These are phyloP conservation scores for Kwoniella sp. DNA, from an alignment of 768 basidiomycete species.

Conservation along the genomic window DNA sequence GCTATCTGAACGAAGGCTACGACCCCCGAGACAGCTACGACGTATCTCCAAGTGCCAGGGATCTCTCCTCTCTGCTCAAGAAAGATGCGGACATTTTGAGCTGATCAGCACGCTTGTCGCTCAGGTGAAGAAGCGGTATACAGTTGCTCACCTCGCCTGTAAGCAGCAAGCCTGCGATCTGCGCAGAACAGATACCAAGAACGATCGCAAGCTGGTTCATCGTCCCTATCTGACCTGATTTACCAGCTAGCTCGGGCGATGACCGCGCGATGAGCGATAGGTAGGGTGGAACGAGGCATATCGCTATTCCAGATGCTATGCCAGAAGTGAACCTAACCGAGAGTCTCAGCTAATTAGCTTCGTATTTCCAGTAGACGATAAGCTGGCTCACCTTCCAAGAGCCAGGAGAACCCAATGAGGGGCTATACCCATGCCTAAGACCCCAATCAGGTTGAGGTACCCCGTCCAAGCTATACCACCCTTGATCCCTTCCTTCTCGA, in stretches of 20 bases:
- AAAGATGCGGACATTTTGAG: too few relatives aligned
- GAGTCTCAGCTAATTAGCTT: conserved; percentile 1
- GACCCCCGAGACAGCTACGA: conserved; percentile 46
- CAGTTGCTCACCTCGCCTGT: conserved; percentile 42
- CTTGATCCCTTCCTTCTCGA: conserved; percentile 39
- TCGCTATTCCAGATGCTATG: conserved; percentile 47
- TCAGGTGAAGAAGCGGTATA: neutral
- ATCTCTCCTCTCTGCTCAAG: conserved; percentile 48
- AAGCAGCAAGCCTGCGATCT: conserved; percentile 43
- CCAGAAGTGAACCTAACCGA: conserved; percentile 46
- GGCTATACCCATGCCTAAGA: conserved; percentile 44
- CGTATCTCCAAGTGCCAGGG: conserved; percentile 52
- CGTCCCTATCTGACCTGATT: conserved; percentile 50
- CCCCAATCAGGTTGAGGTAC: conserved; percentile 48
- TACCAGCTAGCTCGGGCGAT: conserved; percentile 29
- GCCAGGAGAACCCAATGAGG: conserved; percentile 47
- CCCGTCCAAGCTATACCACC: conserved; percentile 51
- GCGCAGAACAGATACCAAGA: conserved; percentile 46
- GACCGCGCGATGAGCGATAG: conserved; percentile 41
- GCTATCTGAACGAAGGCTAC: conserved; percentile 42
- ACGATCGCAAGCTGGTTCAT: conserved; percentile 54
- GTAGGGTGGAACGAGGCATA: conserved; percentile 53
- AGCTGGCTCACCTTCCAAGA: conserved; percentile 39
- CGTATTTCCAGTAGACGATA: too few relatives aligned
- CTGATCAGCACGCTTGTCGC: neutral